Evolutionary conservation across 306 rosid species (phyloP).

Genomic region (Dryas drummondii): DNA sequence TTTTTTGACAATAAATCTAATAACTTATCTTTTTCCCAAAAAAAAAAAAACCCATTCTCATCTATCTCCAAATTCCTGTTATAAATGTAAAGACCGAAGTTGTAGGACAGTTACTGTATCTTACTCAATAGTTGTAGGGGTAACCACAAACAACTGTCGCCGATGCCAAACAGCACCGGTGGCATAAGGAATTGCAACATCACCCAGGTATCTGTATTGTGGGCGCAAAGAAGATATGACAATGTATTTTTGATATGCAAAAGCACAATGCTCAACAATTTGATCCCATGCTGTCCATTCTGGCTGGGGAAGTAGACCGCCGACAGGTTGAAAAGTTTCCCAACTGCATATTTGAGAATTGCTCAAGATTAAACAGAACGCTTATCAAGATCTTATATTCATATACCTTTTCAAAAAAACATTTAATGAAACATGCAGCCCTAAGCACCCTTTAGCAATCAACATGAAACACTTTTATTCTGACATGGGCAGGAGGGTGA

Average conservation of each 20-base stretch:
- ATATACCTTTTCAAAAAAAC: not conserved
- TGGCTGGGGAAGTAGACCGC: slow-evolving; percentile 97
- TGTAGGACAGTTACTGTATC: slow-evolving; percentile 30
- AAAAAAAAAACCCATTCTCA: not conserved
- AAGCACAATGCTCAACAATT: slow-evolving; percentile 94
- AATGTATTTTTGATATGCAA: slow-evolving; percentile 86
- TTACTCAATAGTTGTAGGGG: slow-evolving; percentile 98
- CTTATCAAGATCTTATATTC: slow-evolving; percentile 4
- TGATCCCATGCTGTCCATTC: slow-evolving; percentile 99
- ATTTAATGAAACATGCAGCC: slow-evolving; percentile 13
- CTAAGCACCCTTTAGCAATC: slow-evolving; percentile 1
- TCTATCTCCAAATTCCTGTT: not conserved
- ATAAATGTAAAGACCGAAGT: not conserved
- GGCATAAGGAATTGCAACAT: slow-evolving; percentile 90
- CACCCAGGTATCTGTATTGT: slow-evolving; percentile 93
- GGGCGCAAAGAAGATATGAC: slow-evolving; percentile 97
- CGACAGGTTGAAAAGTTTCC: slow-evolving; percentile 99
- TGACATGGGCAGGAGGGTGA: not conserved
- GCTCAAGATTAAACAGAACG: not conserved
- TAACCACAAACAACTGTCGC: slow-evolving; percentile 88
- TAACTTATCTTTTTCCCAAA: not conserved
- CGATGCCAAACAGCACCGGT: slow-evolving; percentile 98
- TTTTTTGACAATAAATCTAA: not conserved
- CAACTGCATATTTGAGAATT: slow-evolving; percentile 52
- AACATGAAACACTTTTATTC: not conserved